Base-by-base conservation (phyloP, 108 stramenopile species). In the Hondaea fermentalgiana region DNA sequence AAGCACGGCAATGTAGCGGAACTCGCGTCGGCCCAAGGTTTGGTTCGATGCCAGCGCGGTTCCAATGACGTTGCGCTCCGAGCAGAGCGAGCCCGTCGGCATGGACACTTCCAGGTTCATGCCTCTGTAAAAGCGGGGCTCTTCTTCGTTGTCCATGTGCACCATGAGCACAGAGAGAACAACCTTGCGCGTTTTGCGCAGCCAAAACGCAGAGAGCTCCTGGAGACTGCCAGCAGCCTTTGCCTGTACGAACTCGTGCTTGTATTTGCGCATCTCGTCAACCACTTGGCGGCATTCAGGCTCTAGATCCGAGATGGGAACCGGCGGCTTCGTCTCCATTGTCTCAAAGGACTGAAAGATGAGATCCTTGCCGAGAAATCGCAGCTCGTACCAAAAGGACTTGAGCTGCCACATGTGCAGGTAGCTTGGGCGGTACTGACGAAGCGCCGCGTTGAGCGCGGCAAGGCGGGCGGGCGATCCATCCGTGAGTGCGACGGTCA, bases 61-160 rank as follows among this genome's bases (percentile, higher is more conserved):
- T 58, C 96, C 98, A 91, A 99, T 99, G 8, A 96, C 98, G 88
- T 97, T 97, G 4, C 98, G 94, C 91, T 99, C 98, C 5, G 98
- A 97, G 92, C 98, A 99, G 16, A 99, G 95, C 8, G 96, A 97
- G 28, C 98, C 98, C 49, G 98, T 98, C 5, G 98, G 98, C 97
- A 98, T 97, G 21, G 95, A 95, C 17, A 98, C 97, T 93, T 99
- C 98, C 97, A 99, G 97, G 91, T 99, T 99, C 60, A 97, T 97
- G 14, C 98, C 98, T 69, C 97, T 91, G 90, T 96, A 98, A 69
- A 97, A 88, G 44, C 92, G 88, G 28, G 95, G 88, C 21, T 8
- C 8, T 69, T 45, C 60, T 2, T 92, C 95, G 5, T 93, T 91
- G n/a, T 88, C 88, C 60, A 88, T 92, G 59, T 95, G 94, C 28